Evolutionary conservation across 2,329 filamentous ascomycete genomes (phyloP), one percentile per base, ranked within the genome.

Genomic region (Exophiala dermatitidis): DNA sequence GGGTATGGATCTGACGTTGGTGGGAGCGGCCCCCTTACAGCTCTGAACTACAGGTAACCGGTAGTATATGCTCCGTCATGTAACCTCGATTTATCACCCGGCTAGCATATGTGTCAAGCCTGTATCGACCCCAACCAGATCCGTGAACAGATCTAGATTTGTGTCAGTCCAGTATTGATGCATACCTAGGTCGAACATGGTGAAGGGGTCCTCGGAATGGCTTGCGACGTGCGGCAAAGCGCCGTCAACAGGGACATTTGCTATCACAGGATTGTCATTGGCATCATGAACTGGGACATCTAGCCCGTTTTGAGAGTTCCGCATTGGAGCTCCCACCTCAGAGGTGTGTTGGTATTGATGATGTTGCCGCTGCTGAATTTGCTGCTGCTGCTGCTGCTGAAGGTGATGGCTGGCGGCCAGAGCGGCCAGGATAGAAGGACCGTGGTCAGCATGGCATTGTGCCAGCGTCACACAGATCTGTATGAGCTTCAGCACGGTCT

Each of bases 131-230:
- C 57, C 52, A 6, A 54, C 52, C 8, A 54, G 47, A 29, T 61
- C 59, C 3, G 54, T 53, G 31, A 61, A 59, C 42, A 61, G 28
- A 36, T 59, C 57, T 33, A 59, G 48, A 46, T 52, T 59, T 19
- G 52, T 46, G 34, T 57, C 57, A 8, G 56, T 50, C 56, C 56
- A 58, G 28, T 56, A 58, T 12, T 56, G 56, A 46, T 49, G 47
- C 56, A 58, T 58, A 29, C 37, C 37, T 38, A 56, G 41, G 40
- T 58, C 56, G 33, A 53, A 58, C 12, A 46, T 36, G 19, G 53
- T 36, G 28, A 58, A 58, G 3, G 53, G 56, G 19, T 58, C 56
- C 53, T 74, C 68, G 0, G 74, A 19, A 19, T 19, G 19, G 19
- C 19, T 19, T 19, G 19, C 19, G 19, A 19, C 19, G 19, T 19